Base-by-base conservation (phyloP, 225 moss, liverwort and hornwort genomes). In the Physcomitrium patens region DNA sequence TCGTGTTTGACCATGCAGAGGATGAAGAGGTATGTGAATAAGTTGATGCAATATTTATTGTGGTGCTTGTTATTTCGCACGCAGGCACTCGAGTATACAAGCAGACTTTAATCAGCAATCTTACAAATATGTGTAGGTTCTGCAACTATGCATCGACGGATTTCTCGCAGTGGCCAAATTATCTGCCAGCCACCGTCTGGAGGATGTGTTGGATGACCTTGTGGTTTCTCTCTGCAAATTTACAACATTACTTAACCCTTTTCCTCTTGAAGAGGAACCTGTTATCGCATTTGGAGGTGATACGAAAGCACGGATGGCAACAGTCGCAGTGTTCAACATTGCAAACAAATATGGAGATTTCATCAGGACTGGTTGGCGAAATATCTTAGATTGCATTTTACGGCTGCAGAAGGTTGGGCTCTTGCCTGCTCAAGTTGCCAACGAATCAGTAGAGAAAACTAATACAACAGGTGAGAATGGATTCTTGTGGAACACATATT, bases 211-310 rank as follows among this genome's bases (percentile, higher is more conserved):
- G 65, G 90, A 90, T 78, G 90, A 90, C 75, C 83, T 90, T 49
- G 90, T 87, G 18, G 90, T 90, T 8, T 90, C 90, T 65, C 81
- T 90, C 10, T 90, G 90, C 81, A 90, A 90, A 76, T 90, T 90
- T 65, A 90, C 90, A 9, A 90, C 90, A 17, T 80, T 90, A 37
- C 72, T 90, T 74, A 90, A 90, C 60, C 90, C 90, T 23, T 85
- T 82, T 43, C 81, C 83, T 19, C 82, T 83, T 24, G 83, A 76
- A 68, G 90, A 90, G 72, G 90, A 90, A 72, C 90, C 90, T 17
- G 82, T 87, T 3, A 78, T 85, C 63, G 90, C 85, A 24, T 90
- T 90, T 74, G 90, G 90, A 45, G 90, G 85, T 72, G 87, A 90
- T 65, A 87, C 87, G 5, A 90, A 87, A 77, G 90, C 90, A 12